phyloP scores from a whole-genome alignment of 345 rosid species.

The Iberis pinnata region DNA sequence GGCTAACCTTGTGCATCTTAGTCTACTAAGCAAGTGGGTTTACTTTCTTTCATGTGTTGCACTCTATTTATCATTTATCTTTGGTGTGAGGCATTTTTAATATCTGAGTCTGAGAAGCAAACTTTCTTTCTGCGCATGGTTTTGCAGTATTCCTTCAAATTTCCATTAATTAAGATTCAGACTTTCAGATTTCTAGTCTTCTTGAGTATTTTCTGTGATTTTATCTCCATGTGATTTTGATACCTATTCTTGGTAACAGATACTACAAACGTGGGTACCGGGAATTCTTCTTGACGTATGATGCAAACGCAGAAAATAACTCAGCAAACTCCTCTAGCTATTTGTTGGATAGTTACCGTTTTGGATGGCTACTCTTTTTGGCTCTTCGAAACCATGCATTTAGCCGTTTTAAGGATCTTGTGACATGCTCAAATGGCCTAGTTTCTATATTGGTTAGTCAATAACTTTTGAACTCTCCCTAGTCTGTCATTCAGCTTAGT shows the following conservation, averaged over 20 bases:
- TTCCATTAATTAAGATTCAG: neutral
- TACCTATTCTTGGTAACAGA: constrained; percentile 37
- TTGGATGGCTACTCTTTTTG: constrained; percentile 92
- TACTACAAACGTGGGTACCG: constrained; percentile 65
- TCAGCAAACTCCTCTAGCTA: constrained; percentile 36
- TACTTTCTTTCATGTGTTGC: constrained; percentile 16
- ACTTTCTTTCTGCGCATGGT: constrained; percentile 9
- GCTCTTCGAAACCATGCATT: constrained; percentile 81
- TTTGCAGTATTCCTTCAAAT: neutral
- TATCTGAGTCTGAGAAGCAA: neutral
- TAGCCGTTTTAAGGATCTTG: constrained; percentile 78
- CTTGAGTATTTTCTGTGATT: constrained; percentile 3
- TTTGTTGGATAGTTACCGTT: constrained; percentile 55
- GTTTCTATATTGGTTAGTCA: constrained; percentile 83
- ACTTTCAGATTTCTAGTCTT: constrained; percentile 5
- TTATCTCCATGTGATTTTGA: constrained; percentile 6
- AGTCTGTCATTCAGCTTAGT: neutral
- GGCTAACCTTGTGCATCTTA: constrained; percentile 77
- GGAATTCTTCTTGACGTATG: constrained; percentile 58
- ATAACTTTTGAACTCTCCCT: neutral
- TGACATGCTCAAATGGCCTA: constrained; percentile 78
- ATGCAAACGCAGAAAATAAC: constrained; percentile 44
- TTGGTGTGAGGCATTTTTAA: constrained; percentile 1
- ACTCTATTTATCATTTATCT: constrained; percentile 1
- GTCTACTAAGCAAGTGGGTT: constrained; percentile 70